phyloP scores from a whole-genome alignment of 2,329 filamentous ascomycete genomes.

The Hypoxylon sp. region DNA sequence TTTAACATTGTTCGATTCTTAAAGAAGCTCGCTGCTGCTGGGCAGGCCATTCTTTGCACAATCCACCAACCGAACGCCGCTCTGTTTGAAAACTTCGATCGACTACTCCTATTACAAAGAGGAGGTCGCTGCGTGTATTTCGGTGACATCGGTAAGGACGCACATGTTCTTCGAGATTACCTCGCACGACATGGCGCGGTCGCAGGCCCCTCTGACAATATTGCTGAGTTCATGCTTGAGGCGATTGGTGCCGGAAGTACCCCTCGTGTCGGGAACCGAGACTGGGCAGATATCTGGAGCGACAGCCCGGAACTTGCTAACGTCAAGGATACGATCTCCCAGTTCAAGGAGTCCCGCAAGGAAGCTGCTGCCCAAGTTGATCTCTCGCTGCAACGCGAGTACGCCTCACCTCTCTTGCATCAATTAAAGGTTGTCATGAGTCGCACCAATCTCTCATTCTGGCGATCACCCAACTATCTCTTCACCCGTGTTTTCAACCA shows the following conservation, averaged over 20 bases:
- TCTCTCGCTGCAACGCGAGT: slow-evolving; percentile 77
- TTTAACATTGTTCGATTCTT: slow-evolving; percentile 85
- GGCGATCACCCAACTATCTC: slow-evolving; percentile 89
- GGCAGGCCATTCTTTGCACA: slow-evolving; percentile 90
- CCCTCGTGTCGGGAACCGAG: slow-evolving; percentile 78
- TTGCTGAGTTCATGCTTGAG: slow-evolving; percentile 87
- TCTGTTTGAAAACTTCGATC: slow-evolving; percentile 90
- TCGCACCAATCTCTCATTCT: slow-evolving; percentile 84
- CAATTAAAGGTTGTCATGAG: slow-evolving; percentile 82
- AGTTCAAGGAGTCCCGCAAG: slow-evolving; percentile 74
- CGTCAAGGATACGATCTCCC: slow-evolving; percentile 75
- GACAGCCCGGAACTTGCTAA: slow-evolving; percentile 78
- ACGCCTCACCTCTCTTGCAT: slow-evolving; percentile 82
- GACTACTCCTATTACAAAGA: slow-evolving; percentile 81
- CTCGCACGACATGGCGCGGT: slow-evolving; percentile 73
- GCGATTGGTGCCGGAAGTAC: slow-evolving; percentile 82
- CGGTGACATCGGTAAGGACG: slow-evolving; percentile 84
- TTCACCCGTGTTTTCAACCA: slow-evolving; percentile 92
- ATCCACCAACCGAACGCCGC: slow-evolving; percentile 92
- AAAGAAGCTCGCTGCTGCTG: slow-evolving; percentile 81
- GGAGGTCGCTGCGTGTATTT: slow-evolving; percentile 90
- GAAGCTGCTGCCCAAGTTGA: slow-evolving; percentile 60
- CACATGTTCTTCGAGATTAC: slow-evolving; percentile 76
- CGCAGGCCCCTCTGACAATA: slow-evolving; percentile 68
- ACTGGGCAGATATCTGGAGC: slow-evolving; percentile 86